Conservation (phyloP, 495 filamentous ascomycete species). For the Talaromyces thailandensis region DNA sequence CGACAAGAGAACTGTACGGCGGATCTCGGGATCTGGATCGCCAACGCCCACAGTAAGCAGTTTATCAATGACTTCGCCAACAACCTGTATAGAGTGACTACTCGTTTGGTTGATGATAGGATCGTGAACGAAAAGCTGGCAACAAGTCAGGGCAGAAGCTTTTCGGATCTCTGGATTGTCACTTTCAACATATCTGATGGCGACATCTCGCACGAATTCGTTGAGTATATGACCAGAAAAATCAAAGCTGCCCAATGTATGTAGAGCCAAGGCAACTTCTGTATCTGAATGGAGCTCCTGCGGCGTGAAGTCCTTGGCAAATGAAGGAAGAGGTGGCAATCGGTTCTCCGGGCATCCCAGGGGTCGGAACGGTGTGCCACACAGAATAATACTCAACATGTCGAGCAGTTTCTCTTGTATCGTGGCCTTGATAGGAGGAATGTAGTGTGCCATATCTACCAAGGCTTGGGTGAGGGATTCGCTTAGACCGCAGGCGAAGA, state of each 20-base stretch:
- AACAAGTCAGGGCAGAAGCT: slow-evolving; percentile 92
- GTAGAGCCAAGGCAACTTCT: slow-evolving; percentile 85
- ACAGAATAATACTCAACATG: slow-evolving; percentile 88
- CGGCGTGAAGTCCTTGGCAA: slow-evolving; percentile 77
- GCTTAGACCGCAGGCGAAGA: slow-evolving; percentile 91
- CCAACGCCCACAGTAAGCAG: slow-evolving; percentile 89
- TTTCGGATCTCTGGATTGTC: slow-evolving; percentile 90
- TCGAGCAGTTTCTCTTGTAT: slow-evolving; percentile 93
- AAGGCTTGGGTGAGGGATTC: slow-evolving; percentile 88
- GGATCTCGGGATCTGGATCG: slow-evolving; percentile 81
- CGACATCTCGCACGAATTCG: slow-evolving; percentile 96
- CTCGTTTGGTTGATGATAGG: slow-evolving; percentile 97
- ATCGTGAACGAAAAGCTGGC: slow-evolving; percentile 90
- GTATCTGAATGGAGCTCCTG: slow-evolving; percentile 58
- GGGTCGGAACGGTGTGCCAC: slow-evolving; percentile 82
- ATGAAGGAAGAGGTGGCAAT: slow-evolving; percentile 58
- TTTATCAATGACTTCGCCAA: slow-evolving; percentile 94
- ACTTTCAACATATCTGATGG: slow-evolving; percentile 94
- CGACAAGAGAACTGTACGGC: slow-evolving; percentile 75
- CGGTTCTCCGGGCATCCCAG: slow-evolving; percentile 77
- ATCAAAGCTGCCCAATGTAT: slow-evolving; percentile 92
- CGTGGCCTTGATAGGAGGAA: slow-evolving; percentile 81
- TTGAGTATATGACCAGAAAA: slow-evolving; percentile 92
- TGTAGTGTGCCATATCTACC: slow-evolving; percentile 97
- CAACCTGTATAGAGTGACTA: slow-evolving; percentile 89